A percentile compares a stretch with the other conserved stretches of the same genome.
Conservation (phyloP, 2,329 filamentous ascomycete species). For the Pezizomycotina sp. region DNA sequence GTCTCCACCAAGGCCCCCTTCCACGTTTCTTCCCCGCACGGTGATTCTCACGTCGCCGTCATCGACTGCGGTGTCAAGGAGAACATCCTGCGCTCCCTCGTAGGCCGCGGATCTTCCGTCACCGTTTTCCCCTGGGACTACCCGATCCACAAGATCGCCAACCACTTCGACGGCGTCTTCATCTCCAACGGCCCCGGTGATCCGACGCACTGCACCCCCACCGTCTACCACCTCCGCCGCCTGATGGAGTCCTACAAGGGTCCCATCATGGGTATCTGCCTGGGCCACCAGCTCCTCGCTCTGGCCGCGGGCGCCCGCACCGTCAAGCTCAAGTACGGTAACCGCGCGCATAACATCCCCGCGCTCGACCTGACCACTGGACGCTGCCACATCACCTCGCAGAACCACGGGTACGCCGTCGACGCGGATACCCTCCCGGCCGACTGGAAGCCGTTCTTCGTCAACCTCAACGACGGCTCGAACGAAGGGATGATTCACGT, state of each 20-base stretch:
- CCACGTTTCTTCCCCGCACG: conserved; percentile 70
- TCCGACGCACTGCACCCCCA: conserved; percentile 88
- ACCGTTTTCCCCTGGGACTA: conserved; percentile 95
- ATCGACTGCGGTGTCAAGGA: conserved; percentile 99
- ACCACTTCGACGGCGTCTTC: conserved; percentile 97
- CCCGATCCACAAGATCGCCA: conserved; percentile 92
- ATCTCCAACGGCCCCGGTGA: conserved; percentile 97
- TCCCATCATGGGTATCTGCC: conserved; percentile 93
- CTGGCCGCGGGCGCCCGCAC: conserved; percentile 76
- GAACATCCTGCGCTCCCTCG: conserved; percentile 92
- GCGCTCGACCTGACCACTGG: conserved; percentile 87
- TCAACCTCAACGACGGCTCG: conserved; percentile 92
- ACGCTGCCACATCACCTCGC: conserved; percentile 94
- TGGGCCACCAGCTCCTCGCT: conserved; percentile 90
- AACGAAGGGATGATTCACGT: conserved; percentile 96
- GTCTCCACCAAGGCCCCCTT: conserved; percentile 98
- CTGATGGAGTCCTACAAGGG: conserved; percentile 83
- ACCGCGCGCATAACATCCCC: conserved; percentile 96
- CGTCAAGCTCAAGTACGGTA: conserved; percentile 97
- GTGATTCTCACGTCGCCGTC: conserved; percentile 77
- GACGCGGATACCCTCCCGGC: conserved; percentile 63
- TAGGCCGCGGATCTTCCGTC: conserved; percentile 76
- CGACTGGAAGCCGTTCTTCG: conserved; percentile 96
- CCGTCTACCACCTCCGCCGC: conserved; percentile 77
- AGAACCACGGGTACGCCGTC: conserved; percentile 96